Conservation (phyloP, 2,329 filamentous ascomycete species). For the Periconia sp. region DNA sequence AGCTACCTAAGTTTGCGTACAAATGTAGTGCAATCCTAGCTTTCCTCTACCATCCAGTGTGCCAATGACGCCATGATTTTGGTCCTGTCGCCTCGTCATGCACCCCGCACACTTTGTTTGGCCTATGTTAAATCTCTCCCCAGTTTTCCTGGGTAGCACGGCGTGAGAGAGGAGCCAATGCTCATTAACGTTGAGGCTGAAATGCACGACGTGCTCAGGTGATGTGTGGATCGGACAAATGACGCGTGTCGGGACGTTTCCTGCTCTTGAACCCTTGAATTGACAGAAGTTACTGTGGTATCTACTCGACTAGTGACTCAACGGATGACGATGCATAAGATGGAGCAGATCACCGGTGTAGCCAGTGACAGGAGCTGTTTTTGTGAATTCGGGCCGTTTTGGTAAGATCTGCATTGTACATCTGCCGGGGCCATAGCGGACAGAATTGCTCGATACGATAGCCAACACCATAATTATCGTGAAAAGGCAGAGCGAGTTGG, state of each 20-base stretch:
- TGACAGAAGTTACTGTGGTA: not conserved
- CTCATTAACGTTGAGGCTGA: constrained; percentile 3
- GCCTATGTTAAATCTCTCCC: not conserved
- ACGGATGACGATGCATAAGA: not conserved
- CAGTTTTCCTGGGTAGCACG: constrained; percentile 1
- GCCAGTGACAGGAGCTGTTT: not conserved
- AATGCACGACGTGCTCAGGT: not conserved
- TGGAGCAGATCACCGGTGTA: too few relatives aligned
- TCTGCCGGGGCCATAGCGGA: not conserved
- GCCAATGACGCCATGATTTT: constrained; percentile 3
- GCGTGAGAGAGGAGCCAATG: not conserved
- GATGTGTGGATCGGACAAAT: not conserved
- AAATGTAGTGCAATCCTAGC: not conserved
- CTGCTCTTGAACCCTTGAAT: not conserved
- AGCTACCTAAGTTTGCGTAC: not conserved
- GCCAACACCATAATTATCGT: not conserved
- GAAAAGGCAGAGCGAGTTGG: not conserved
- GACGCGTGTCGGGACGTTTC: not conserved
- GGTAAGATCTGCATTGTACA: not conserved
- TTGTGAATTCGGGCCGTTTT: not conserved
- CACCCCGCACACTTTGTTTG: constrained; percentile 1
- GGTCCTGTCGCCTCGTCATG: not conserved
- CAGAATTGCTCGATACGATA: not conserved
- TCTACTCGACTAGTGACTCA: not conserved
- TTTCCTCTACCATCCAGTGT: not conserved